Evolutionary conservation across 2,329 filamentous ascomycete species (phyloP).

Genomic region (Waltergamsia citrina): DNA sequence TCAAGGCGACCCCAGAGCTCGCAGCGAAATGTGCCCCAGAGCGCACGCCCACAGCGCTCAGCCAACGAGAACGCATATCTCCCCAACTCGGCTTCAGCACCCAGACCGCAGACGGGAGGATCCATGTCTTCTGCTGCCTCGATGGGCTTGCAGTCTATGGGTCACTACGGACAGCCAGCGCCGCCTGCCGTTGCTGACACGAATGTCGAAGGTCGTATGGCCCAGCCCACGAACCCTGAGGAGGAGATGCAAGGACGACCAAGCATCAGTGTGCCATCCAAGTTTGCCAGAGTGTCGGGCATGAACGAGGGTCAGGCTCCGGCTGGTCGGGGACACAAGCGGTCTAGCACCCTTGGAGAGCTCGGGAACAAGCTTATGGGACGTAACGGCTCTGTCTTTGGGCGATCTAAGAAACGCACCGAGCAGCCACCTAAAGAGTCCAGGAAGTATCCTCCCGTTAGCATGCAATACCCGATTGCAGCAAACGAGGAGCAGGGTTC

Average conservation of each 20-base stretch:
- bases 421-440: constrained; percentile 28
- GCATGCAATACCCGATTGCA: constrained; percentile 69
- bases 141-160: constrained; percentile 57
- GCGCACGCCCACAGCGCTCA: constrained; percentile 23
- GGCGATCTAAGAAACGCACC: constrained; percentile 43
- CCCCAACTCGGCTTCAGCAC: constrained; percentile 1
- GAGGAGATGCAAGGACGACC: constrained; percentile 58
- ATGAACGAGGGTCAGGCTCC: constrained; percentile 40
- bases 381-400: constrained; percentile 72
- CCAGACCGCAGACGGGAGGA: constrained; percentile 71
- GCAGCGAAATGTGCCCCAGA: constrained; percentile 25
- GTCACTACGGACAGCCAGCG: constrained; percentile 71
- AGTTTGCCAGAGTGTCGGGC: constrained; percentile 48
- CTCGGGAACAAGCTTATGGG: constrained; percentile 80
- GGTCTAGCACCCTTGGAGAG: constrained; percentile 69
- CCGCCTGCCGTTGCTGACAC: constrained; percentile 81
- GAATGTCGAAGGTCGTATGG: constrained; percentile 81
- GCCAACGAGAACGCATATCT: constrained; percentile 29
- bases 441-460: constrained; percentile 78
- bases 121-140: constrained; percentile 64
- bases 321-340: constrained; percentile 49
- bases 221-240: constrained; percentile 54
- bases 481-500: constrained; percentile 40
- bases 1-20: constrained; percentile 36
- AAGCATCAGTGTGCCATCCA: constrained; percentile 49